Conservation (phyloP, 257 asterid species). For the Solanum piurae region DNA sequence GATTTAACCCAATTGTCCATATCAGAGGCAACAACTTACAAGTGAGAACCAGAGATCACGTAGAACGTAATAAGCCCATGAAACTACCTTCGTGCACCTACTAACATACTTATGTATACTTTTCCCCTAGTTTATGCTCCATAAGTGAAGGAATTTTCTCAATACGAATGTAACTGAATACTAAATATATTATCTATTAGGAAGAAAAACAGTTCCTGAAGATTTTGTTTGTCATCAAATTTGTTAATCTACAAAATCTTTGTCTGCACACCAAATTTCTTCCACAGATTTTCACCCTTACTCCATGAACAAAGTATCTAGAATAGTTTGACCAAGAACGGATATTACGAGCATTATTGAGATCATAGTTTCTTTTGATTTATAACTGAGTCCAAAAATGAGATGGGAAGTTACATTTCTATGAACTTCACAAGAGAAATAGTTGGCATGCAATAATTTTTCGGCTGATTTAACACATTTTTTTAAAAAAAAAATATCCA, state of each 20-base stretch:
- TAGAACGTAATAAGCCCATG: background rate
- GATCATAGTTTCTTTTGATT: background rate
- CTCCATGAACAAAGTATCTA: background rate
- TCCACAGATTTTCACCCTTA: background rate
- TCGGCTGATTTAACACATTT: background rate
- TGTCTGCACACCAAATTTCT: background rate
- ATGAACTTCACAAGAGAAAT: background rate
- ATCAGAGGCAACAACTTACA: background rate
- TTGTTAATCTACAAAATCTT: background rate
- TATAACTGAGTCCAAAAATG: background rate
- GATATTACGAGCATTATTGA: background rate
- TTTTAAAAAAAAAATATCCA: background rate
- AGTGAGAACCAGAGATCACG: background rate
- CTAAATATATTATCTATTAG: background rate
- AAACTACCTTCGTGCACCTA: background rate
- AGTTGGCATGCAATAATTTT: background rate
- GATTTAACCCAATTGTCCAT: background rate
- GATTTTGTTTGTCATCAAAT: background rate
- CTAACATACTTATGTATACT: background rate
- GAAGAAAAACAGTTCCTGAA: background rate
- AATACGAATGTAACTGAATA: background rate
- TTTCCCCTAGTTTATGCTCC: background rate
- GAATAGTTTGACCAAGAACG: background rate
- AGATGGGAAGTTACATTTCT: background rate
- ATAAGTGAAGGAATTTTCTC: background rate